Conservation (phyloP, 306 rosid genomes). For the Psophocarpus tetragonolobus region DNA sequence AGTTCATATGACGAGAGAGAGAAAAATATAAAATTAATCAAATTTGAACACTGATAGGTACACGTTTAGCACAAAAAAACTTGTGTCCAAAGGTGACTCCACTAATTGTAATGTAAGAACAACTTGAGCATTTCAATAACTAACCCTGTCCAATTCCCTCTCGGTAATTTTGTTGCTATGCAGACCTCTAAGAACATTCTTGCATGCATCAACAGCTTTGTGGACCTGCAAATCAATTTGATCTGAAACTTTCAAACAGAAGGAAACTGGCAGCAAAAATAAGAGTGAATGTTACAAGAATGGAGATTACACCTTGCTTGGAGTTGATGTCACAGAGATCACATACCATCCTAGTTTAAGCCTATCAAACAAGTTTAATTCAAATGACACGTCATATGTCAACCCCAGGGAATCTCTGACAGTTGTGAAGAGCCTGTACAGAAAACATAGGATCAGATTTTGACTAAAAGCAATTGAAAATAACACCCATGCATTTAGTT, state of each 20-base stretch:
- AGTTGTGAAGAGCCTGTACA: constrained; percentile 87
- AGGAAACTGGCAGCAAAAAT: constrained; percentile 22
- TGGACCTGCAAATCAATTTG: constrained; percentile 64
- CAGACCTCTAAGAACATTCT: constrained; percentile 91
- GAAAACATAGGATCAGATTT: constrained; percentile 32
- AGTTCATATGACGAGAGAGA: background rate
- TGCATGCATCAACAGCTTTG: constrained; percentile 98
- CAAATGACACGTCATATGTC: constrained; percentile 96
- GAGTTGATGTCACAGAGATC: constrained; percentile 96
- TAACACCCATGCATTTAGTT: background rate
- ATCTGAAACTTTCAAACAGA: constrained; percentile 30
- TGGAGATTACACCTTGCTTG: constrained; percentile 72
- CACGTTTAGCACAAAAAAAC: constrained; percentile 1
- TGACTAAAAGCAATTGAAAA: background rate
- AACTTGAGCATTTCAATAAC: constrained; percentile 33
- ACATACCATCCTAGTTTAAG: constrained; percentile 97
- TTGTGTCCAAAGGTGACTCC: background rate
- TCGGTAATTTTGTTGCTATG: constrained; percentile 86
- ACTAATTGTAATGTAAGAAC: constrained; percentile 20
- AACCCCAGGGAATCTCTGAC: constrained; percentile 96
- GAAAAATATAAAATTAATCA: background rate
- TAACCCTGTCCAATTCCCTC: constrained; percentile 97
- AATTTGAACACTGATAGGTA: background rate
- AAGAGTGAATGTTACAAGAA: constrained; percentile 22
- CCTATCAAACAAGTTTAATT: constrained; percentile 88